Base-by-base conservation (phyloP, 2,329 filamentous ascomycete genomes). In the Diaporthe vaccinii region DNA sequence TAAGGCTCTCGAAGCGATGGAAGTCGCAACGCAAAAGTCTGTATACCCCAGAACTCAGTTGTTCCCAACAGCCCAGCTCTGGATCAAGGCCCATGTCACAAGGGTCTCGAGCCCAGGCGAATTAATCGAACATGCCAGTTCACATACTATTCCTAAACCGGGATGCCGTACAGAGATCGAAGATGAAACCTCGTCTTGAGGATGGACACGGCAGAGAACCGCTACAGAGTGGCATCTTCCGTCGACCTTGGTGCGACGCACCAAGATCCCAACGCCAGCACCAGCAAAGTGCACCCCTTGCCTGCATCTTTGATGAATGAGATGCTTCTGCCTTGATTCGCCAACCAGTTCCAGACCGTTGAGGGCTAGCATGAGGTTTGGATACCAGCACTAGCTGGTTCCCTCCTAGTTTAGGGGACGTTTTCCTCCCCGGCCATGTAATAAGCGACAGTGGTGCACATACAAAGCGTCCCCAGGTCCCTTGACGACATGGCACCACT, bases 221-320 rank as follows among this genome's bases (percentile, higher is more conserved):
- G 39, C 68, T 71, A 58, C 34, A 65, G 44, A 73, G 49, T 73
- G 71, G 71, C 58, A 65, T 31, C 36, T 55, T 41, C 65, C 65
- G 65, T 69, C 36, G 5, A 8, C 4, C 6, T 20, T 49, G 3
- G 65, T 69, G 65, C 65, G 49, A 69, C 65, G 31, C 65, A 69
- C 65, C 65, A 67, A 34, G 20, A 49, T 12, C 17, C 15, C 20
- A 68, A 39, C 46, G 55, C 49, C 65, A 69, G 14, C 49, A 25
- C 46, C 62, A 34, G 20, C 31, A n/a, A 55, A 10, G 46, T 8
- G 65, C 44, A 46, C 55, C 71, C 69, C 71, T 62, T 73, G 59
- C 58, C 71, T 73, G 71, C 71, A 73, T 65, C n/a, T 73, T 57
- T 62, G 58, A 65, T 55, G 49, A 73, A 57, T n/a, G 31, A 57